A percentile compares a stretch with the other conserved stretches of the same genome.
These are phyloP conservation scores for Avena atlantica DNA, from an alignment of 176 grass and related monocot species.

Conservation along the genomic window DNA sequence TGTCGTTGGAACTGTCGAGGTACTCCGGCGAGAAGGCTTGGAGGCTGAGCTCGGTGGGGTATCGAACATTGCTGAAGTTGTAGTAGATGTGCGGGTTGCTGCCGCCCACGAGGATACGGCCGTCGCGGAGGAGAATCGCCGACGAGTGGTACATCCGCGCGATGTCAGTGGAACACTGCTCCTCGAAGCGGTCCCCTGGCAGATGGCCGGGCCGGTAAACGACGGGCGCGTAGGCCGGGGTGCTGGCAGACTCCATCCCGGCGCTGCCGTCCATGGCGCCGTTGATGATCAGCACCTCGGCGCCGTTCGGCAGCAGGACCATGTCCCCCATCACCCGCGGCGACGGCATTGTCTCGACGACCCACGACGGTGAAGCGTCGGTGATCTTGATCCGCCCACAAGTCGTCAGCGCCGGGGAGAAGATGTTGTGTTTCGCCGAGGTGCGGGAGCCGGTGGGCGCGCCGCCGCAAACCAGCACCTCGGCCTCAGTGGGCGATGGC, in stretches of 20 bases:
- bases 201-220: conserved; percentile 50
- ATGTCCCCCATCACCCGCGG: conserved; percentile 90
- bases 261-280: conserved; percentile 68
- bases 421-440: conserved; percentile 42
- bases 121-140: conserved; percentile 65
- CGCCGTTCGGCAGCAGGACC: conserved; percentile 70
- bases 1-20: conserved; percentile 49
- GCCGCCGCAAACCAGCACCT: conserved; percentile 82
- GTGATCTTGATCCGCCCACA: conserved; percentile 87
- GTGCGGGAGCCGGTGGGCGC: conserved; percentile 62
- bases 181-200: conserved; percentile 49
- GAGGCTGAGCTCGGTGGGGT: conserved; percentile 82
- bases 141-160: conserved; percentile 74
- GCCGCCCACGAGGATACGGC: conserved; percentile 71
- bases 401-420: conserved; percentile 42
- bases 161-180: conserved; percentile 49
- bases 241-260: conserved; percentile 61
- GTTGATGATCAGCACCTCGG: conserved; percentile 69
- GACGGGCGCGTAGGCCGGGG: conserved; percentile 50
- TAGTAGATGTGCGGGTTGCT: conserved; percentile 83
- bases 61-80: conserved; percentile 66
- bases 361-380: conserved; percentile 64
- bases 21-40: conserved; percentile 80
- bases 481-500: conserved; percentile 58
- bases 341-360: conserved; percentile 74